These are phyloP conservation scores for Stachybotrys chlorohalonatus DNA, from an alignment of 2,329 filamentous ascomycete genomes.

Conservation along the genomic window DNA sequence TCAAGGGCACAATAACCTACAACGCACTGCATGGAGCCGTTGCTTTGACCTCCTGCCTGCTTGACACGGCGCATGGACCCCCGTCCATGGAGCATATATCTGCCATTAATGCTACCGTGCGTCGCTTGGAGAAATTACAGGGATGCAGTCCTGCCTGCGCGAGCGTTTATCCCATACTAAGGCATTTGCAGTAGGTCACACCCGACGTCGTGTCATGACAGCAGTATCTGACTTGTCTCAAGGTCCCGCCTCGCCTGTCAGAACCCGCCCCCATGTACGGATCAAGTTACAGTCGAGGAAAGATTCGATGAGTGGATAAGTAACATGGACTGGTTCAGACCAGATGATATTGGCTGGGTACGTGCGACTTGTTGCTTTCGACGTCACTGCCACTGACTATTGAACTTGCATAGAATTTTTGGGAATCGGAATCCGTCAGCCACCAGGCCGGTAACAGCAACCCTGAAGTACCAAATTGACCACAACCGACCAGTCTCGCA, in stretches of 20 bases:
- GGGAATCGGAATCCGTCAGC: constrained; percentile 4
- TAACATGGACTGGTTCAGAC: constrained; percentile 8
- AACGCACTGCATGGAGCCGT: constrained; percentile 8
- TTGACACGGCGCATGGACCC: constrained; percentile 5
- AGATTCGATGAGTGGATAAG: constrained; percentile 8
- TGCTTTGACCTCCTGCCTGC: constrained; percentile 7
- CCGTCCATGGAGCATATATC: constrained; percentile 1
- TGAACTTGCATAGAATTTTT: constrained; percentile 2
- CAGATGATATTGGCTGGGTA: constrained; percentile 8
- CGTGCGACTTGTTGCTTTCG: neutral
- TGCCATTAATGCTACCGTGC: constrained; percentile 2
- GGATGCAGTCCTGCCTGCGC: constrained; percentile 4
- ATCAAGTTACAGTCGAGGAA: constrained; percentile 1
- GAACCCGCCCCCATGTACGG: neutral
- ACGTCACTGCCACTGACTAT: too few species aligned
- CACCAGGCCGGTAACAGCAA: neutral
- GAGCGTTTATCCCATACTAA: constrained; percentile 6
- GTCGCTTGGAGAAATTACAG: constrained; percentile 4
- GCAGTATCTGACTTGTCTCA: too few species aligned
- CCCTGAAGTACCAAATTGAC: neutral
- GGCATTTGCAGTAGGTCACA: constrained; percentile 6
- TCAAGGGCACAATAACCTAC: constrained; percentile 5
- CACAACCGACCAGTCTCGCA: neutral
- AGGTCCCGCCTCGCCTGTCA: constrained; percentile 4
- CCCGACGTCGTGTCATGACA: too few species aligned